Percentiles rank a stretch among this genome's conserved stretches.
phyloP scores from a whole-genome alignment of 2,329 filamentous ascomycete species.

The Eurotiales sp. region DNA sequence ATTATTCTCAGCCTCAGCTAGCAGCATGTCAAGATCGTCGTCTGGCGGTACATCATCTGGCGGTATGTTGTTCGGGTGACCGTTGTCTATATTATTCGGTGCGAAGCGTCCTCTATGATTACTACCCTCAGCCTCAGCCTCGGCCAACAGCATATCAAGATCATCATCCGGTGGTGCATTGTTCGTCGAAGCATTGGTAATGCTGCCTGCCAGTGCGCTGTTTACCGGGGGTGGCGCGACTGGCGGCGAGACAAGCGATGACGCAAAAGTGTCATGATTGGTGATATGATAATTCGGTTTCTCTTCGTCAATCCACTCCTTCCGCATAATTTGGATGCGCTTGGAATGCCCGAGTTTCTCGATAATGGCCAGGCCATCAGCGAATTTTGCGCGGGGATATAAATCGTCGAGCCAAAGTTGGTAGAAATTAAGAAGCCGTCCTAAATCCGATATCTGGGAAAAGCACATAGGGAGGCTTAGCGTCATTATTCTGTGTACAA shows the following conservation, averaged over 20 bases:
- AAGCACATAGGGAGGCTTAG: slow-evolving; percentile 53
- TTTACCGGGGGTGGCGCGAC: too few species aligned
- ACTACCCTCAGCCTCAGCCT: too few species aligned
- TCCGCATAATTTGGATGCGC: slow-evolving; percentile 67
- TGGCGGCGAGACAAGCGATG: neutral
- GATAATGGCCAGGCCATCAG: slow-evolving; percentile 82
- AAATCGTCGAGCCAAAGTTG: slow-evolving; percentile 96
- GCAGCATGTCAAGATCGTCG: slow-evolving; percentile 9
- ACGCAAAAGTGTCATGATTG: neutral
- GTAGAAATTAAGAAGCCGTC: slow-evolving; percentile 80
- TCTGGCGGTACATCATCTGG: slow-evolving; percentile 5
- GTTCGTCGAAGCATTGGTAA: neutral
- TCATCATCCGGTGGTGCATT: slow-evolving; percentile 3
- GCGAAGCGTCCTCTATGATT: neutral
- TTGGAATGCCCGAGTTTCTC: slow-evolving; percentile 91
- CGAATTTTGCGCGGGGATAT: slow-evolving; percentile 90
- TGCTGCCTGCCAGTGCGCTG: too few species aligned
- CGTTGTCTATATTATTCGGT: neutral
- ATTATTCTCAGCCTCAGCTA: slow-evolving; percentile 3
- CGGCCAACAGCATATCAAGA: slow-evolving; percentile 9
- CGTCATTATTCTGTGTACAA: too few species aligned
- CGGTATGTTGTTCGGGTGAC: neutral
- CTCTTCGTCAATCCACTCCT: slow-evolving; percentile 77
- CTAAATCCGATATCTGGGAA: slow-evolving; percentile 83
- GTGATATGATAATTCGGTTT: slow-evolving; percentile 2